Evolutionary conservation across 192 early-diverging fungal species (phyloP).

Genomic region (Thamnidium elegans): DNA sequence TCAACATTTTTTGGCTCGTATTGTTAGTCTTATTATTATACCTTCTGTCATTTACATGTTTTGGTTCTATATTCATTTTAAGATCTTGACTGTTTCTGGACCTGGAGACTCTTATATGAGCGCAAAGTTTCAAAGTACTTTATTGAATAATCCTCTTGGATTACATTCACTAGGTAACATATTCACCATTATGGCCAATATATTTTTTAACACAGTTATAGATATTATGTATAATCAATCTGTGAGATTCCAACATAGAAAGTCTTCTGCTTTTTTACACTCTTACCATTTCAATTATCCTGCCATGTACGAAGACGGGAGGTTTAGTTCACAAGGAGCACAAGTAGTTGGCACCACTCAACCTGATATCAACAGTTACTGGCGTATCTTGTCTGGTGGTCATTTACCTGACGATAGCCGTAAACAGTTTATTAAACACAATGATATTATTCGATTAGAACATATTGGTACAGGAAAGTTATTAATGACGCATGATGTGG

Average conservation of each 20-base stretch:
- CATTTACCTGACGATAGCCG: slow-evolving; percentile 27
- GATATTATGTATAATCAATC: slow-evolving; percentile 80
- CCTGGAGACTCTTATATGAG: slow-evolving; percentile 95
- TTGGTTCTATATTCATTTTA: slow-evolving; percentile 94
- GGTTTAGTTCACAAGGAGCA: slow-evolving; percentile 85
- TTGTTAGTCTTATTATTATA: slow-evolving; percentile 77
- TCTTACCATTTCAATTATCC: slow-evolving; percentile 81
- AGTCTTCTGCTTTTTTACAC: slow-evolving; percentile 74
- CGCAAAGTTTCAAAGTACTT: slow-evolving; percentile 80
- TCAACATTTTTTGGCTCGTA: slow-evolving; percentile 84
- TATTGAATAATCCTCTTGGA: slow-evolving; percentile 72
- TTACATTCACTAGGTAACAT: slow-evolving; percentile 49
- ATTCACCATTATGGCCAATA: too few species aligned
- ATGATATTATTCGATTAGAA: slow-evolving; percentile 76
- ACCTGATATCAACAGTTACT: slow-evolving; percentile 74
- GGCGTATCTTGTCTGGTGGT: slow-evolving; percentile 43
- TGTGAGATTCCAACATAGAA: slow-evolving; percentile 76
- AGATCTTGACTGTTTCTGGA: slow-evolving; percentile 72
- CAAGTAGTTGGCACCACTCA: slow-evolving; percentile 88
- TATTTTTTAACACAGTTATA: slow-evolving; percentile 13
- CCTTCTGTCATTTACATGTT: slow-evolving; percentile 76
- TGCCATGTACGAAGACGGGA: slow-evolving; percentile 85
- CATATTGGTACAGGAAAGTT: slow-evolving; percentile 58
- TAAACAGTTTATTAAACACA: slow-evolving; percentile 53
- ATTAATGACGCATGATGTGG: slow-evolving; percentile 65